These are phyloP conservation scores for Cyclocybe aegerita DNA, from an alignment of 768 basidiomycete genomes.

Conservation along the genomic window DNA sequence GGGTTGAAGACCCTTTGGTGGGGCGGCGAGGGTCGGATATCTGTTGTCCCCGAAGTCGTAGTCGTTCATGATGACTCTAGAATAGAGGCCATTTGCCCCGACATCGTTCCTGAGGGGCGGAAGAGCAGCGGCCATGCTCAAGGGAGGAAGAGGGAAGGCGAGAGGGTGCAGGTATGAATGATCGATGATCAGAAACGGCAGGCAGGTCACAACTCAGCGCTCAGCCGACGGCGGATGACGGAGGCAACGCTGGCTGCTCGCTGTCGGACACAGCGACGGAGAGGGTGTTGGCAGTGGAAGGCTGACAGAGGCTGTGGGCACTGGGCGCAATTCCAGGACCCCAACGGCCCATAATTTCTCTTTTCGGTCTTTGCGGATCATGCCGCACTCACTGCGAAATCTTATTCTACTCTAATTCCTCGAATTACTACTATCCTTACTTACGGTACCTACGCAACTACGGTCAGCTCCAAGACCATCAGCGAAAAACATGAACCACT, in stretches of 20 bases:
- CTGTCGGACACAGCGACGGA: conserved; percentile 1
- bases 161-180: conserved; percentile 9
- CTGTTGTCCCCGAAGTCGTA: conserved; percentile 65
- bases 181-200: conserved; percentile 9
- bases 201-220: not conserved
- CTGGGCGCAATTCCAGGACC: not conserved
- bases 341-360: not conserved
- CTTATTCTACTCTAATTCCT: not conserved
- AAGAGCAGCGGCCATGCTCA: conserved; percentile 51
- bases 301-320: conserved; percentile 9
- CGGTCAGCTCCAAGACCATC: conserved; percentile 1
- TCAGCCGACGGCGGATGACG: not conserved
- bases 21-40: conserved; percentile 38
- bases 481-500: conserved; percentile 14
- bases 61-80: conserved; percentile 56
- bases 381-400: conserved; percentile 11
- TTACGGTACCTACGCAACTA: conserved; percentile 51
- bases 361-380: conserved; percentile 12
- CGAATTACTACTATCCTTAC: conserved; percentile 23
- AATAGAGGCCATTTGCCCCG: conserved; percentile 42
- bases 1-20: conserved; percentile 11
- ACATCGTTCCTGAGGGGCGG: conserved; percentile 42
- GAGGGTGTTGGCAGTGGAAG: conserved; percentile 5
- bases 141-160: conserved; percentile 15
- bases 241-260: not conserved